Percentiles rank a stretch among this genome's conserved stretches.
phyloP scores from a whole-genome alignment of 495 filamentous ascomycete species.

The Tuber melanosporum region DNA sequence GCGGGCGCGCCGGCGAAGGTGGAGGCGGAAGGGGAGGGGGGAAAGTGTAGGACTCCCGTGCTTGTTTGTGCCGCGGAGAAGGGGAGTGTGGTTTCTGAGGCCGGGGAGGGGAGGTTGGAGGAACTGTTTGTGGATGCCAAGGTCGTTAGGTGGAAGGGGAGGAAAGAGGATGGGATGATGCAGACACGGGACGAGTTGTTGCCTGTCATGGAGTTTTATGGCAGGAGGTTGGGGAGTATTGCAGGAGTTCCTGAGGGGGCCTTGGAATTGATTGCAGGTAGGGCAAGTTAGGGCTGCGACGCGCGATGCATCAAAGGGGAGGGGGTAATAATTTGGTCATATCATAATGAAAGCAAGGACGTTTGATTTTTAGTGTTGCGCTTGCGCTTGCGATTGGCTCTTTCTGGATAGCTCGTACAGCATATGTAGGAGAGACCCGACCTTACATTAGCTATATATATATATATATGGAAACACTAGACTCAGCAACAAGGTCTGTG shows the following conservation, averaged over 20 bases:
- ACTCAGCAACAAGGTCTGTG: neutral
- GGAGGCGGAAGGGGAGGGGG: constrained; percentile 26
- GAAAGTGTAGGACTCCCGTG: constrained; percentile 63
- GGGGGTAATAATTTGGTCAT: neutral
- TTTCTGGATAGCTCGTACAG: neutral
- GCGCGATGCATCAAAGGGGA: neutral
- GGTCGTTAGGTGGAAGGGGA: constrained; percentile 63
- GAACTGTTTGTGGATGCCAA: constrained; percentile 65
- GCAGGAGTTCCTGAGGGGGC: constrained; percentile 38
- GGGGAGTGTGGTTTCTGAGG: constrained; percentile 56
- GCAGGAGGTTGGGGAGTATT: constrained; percentile 59
- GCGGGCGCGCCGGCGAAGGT: constrained; percentile 57
- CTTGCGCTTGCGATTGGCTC: neutral
- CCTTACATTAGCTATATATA: constrained; percentile 4
- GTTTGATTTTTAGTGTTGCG: neutral
- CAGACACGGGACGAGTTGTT: constrained; percentile 75
- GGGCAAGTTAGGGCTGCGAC: neutral
- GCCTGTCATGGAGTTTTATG: constrained; percentile 91
- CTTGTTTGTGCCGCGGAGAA: constrained; percentile 63
- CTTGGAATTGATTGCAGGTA: constrained; percentile 23
- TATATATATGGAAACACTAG: neutral
- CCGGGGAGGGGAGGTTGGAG: constrained; percentile 57
- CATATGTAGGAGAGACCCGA: neutral
- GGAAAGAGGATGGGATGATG: constrained; percentile 76
- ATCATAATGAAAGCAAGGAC: neutral